Percentiles rank a stretch among this genome's conserved stretches.
These are phyloP conservation scores for Saccharomyces uvarum DNA, from an alignment of 1,139 yeast genomes.

Conservation along the genomic window DNA sequence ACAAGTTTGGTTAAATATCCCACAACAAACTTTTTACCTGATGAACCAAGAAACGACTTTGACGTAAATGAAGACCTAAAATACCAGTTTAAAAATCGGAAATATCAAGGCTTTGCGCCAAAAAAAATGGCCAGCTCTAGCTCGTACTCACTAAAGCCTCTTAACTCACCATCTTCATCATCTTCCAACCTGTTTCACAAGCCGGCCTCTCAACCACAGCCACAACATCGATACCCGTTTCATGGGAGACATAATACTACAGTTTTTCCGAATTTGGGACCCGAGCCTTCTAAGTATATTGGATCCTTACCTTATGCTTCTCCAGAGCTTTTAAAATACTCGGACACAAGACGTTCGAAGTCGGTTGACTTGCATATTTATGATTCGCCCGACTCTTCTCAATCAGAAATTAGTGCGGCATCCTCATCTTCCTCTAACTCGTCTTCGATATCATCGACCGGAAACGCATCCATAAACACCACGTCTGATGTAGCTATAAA, in stretches of 20 bases:
- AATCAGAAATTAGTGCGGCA: not conserved
- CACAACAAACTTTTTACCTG: not conserved
- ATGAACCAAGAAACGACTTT: not conserved
- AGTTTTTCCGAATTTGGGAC: slow-evolving; percentile 12
- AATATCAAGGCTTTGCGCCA: not conserved
- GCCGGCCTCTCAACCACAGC: not conserved
- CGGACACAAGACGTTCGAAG: not conserved
- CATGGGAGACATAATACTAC: slow-evolving; percentile 4
- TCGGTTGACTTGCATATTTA: slow-evolving; percentile 45
- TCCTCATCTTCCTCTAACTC: not conserved
- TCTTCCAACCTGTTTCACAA: not conserved
- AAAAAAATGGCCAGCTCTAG: not conserved
- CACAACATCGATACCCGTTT: not conserved
- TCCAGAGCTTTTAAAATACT: slow-evolving; percentile 58
- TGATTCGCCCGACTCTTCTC: not conserved
- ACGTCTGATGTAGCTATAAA: not conserved
- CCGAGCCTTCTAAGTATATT: slow-evolving; percentile 38
- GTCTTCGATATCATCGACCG: not conserved
- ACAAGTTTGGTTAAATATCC: not conserved
- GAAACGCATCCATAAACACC: not conserved
- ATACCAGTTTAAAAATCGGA: not conserved
- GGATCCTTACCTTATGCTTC: slow-evolving; percentile 92
- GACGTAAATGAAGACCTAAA: not conserved
- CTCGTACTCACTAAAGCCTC: not conserved
- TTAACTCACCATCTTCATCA: not conserved